A percentile compares a stretch with the other conserved stretches of the same genome.
These are phyloP conservation scores for Penicillium verhagenii DNA, from an alignment of 495 filamentous ascomycete species.

Conservation along the genomic window DNA sequence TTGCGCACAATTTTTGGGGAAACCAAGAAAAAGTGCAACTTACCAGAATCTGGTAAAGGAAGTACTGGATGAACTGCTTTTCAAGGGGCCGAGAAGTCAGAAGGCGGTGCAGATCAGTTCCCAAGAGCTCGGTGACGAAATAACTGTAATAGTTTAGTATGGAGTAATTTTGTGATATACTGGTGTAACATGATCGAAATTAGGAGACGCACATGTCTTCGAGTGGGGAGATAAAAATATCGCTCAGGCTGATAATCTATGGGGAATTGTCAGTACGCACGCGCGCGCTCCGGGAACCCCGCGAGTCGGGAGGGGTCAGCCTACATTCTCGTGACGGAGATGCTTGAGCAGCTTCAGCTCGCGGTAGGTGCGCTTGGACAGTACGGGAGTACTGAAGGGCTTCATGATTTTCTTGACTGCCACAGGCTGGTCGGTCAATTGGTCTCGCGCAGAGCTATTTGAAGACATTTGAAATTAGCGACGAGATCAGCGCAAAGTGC, in stretches of 20 bases:
- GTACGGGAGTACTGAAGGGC: neutral
- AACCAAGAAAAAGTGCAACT: too few relatives aligned
- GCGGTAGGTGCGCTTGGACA: neutral
- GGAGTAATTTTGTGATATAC: too few relatives aligned
- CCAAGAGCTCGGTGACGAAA: neutral
- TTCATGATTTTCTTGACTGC: neutral
- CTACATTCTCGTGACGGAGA: neutral
- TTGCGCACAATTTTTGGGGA: too few relatives aligned
- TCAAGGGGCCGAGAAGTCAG: neutral
- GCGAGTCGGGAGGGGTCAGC: too few relatives aligned
- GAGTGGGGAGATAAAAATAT: neutral
- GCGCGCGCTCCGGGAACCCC: neutral
- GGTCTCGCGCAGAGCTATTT: neutral
- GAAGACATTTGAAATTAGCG: constrained; percentile 16
- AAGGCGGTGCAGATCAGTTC: neutral
- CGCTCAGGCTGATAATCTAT: neutral
- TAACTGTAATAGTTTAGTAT: too few relatives aligned
- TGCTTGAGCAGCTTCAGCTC: neutral
- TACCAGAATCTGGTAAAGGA: neutral
- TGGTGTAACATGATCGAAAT: too few relatives aligned
- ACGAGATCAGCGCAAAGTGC: constrained; percentile 12
- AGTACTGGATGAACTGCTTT: neutral
- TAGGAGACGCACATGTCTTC: neutral
- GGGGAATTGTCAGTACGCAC: neutral
- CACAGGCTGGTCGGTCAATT: neutral